These are phyloP conservation scores for Sordariomycetes sp. DNA, from an alignment of 2,329 filamentous ascomycete genomes.

Conservation along the genomic window DNA sequence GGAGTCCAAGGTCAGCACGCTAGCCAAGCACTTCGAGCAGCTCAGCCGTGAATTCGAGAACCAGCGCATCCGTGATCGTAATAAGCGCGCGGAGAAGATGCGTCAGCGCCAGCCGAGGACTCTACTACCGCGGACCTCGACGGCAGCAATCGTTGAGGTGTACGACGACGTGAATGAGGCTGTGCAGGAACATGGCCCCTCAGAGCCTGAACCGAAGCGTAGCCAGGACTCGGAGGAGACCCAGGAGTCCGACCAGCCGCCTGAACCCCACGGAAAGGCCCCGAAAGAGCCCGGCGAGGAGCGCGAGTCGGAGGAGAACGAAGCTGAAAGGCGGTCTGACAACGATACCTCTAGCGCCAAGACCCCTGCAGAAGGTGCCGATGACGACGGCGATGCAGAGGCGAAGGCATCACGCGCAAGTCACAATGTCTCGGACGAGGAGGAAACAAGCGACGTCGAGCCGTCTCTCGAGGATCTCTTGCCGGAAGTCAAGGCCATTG, in stretches of 20 bases:
- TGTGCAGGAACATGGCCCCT: conserved; percentile 63
- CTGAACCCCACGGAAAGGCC: neutral
- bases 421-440: conserved; percentile 54
- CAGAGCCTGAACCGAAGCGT: conserved; percentile 32
- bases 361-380: conserved; percentile 5
- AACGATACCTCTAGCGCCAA: neutral
- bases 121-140: conserved; percentile 73
- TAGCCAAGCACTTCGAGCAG: conserved; percentile 93
- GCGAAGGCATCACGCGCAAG: conserved; percentile 12
- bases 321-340: neutral
- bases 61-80: conserved; percentile 75
- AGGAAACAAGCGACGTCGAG: conserved; percentile 62
- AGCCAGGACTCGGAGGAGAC: neutral
- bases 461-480: conserved; percentile 56
- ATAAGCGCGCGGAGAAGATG: conserved; percentile 66
- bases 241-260: neutral
- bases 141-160: conserved; percentile 92
- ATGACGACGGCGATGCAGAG: conserved; percentile 7
- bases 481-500: conserved; percentile 47
- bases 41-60: conserved; percentile 93
- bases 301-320: neutral
- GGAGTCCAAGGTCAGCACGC: conserved; percentile 72
- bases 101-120: conserved; percentile 54
- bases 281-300: neutral
- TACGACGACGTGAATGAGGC: conserved; percentile 91